phyloP scores from a whole-genome alignment of 2,329 filamentous ascomycete genomes.

The Pseudogymnoascus sp. region DNA sequence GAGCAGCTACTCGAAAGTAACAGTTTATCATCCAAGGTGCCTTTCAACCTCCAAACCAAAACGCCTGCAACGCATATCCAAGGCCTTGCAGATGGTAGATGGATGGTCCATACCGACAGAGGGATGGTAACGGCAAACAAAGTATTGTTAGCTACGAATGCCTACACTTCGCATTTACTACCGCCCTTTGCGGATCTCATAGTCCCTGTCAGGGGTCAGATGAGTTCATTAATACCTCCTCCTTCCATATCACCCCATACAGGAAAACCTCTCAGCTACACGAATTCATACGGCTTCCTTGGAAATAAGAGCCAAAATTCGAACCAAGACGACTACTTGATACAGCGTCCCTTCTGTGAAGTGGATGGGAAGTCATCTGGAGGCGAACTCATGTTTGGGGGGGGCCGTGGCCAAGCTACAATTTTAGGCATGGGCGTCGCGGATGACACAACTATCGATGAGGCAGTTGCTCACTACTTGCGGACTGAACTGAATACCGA shows the following conservation, averaged over 20 bases:
- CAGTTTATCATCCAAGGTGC: background rate
- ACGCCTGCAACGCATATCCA: constrained; percentile 53
- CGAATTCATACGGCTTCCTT: constrained; percentile 48
- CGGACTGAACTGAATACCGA: constrained; percentile 21
- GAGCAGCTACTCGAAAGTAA: constrained; percentile 32
- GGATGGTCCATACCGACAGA: constrained; percentile 58
- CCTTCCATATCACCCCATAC: constrained; percentile 25
- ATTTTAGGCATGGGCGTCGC: constrained; percentile 48
- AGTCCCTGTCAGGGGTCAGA: constrained; percentile 68
- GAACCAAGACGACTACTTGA: constrained; percentile 61
- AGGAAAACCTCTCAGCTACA: constrained; percentile 15
- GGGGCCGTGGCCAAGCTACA: constrained; percentile 51
- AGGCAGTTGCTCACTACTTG: constrained; percentile 29
- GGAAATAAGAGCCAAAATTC: constrained; percentile 35
- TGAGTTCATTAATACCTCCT: constrained; percentile 57
- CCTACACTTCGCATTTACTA: constrained; percentile 68
- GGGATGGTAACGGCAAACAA: constrained; percentile 55
- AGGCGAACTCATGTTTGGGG: constrained; percentile 61
- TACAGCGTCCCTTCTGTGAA: constrained; percentile 51
- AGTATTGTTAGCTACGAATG: constrained; percentile 75
- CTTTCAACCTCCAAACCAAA: constrained; percentile 66
- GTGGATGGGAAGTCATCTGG: constrained; percentile 23
- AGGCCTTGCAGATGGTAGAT: constrained; percentile 31
- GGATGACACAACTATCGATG: constrained; percentile 51
- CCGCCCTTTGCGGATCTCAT: constrained; percentile 63